A percentile compares a stretch with the other conserved stretches of the same genome.
These are phyloP conservation scores for Psilocybe sp. DNA, from an alignment of 768 basidiomycete genomes.

Conservation along the genomic window DNA sequence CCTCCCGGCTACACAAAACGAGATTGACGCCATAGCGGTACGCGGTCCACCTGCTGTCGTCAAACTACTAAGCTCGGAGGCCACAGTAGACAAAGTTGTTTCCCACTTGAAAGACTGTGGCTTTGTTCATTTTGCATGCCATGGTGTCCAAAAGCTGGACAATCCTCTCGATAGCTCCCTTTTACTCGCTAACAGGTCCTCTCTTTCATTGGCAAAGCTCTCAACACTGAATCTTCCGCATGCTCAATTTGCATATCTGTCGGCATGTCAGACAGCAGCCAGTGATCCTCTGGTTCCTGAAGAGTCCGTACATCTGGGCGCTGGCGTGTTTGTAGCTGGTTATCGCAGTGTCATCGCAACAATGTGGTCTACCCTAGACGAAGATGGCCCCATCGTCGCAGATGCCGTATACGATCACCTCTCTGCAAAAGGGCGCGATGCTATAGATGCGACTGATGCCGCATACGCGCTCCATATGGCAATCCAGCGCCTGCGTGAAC, in stretches of 20 bases:
- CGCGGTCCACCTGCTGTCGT: too few relatives aligned
- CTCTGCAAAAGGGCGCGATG: neutral
- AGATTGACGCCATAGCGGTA: neutral
- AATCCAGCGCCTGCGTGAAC: neutral
- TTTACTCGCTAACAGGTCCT: neutral
- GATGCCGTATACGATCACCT: neutral
- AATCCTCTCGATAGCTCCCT: neutral
- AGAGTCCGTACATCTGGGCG: conserved; percentile 31
- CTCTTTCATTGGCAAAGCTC: neutral
- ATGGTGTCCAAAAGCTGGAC: neutral
- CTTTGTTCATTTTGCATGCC: conserved; percentile 8
- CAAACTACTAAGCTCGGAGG: neutral
- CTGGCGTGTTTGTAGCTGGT: conserved; percentile 34
- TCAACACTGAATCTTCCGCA: neutral
- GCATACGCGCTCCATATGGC: conserved; percentile 2
- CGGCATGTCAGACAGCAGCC: conserved; percentile 24
- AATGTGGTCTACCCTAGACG: conserved; percentile 40
- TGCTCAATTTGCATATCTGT: conserved; percentile 1
- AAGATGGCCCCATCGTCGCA: conserved; percentile 28
- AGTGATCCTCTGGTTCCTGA: conserved; percentile 21
- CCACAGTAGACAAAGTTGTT: neutral
- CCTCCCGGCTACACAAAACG: neutral
- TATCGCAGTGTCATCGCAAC: conserved; percentile 34
- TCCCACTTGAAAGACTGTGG: neutral
- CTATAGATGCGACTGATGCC: neutral